phyloP scores from a whole-genome alignment of 2,329 filamentous ascomycete genomes.

The Calonectria fujianensis region DNA sequence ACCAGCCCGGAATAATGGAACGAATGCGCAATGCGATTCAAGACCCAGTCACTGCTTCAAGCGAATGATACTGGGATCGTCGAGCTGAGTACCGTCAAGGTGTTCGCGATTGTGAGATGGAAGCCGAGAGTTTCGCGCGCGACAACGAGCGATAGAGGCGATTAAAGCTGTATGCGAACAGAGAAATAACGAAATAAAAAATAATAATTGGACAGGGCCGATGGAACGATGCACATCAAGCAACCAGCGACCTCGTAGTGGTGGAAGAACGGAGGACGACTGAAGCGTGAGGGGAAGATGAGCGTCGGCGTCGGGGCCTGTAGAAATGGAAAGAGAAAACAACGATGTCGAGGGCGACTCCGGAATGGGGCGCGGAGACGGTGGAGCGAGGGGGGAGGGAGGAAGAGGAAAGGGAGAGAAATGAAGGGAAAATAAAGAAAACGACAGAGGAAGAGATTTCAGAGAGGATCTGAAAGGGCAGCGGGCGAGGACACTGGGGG shows the following conservation, averaged over 20 bases:
- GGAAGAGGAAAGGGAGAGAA: constrained; percentile 48
- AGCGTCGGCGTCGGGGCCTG: constrained; percentile 53
- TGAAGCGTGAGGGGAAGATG: constrained; percentile 52
- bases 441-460: constrained; percentile 58
- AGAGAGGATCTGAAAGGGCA: constrained; percentile 51
- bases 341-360: constrained; percentile 53
- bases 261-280: constrained; percentile 56
- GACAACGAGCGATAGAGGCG: constrained; percentile 56
- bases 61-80: constrained; percentile 62
- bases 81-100: constrained; percentile 64
- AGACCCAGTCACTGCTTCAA: constrained; percentile 67
- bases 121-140: constrained; percentile 56
- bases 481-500: constrained; percentile 56
- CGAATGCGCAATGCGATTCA: constrained; percentile 55
- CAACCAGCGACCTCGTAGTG: constrained; percentile 52
- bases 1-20: constrained; percentile 67
- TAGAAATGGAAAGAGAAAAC: constrained; percentile 54
- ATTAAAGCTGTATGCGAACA: constrained; percentile 68
- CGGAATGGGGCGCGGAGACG: constrained; percentile 58
- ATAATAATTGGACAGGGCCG: constrained; percentile 56
- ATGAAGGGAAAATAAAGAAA: constrained; percentile 56
- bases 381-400: constrained; percentile 56
- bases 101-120: constrained; percentile 57
- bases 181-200: constrained; percentile 57
- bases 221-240: constrained; percentile 54